Evolutionary conservation across 495 filamentous ascomycete species (phyloP).

Genomic region (Sphaerosporella brunnea): DNA sequence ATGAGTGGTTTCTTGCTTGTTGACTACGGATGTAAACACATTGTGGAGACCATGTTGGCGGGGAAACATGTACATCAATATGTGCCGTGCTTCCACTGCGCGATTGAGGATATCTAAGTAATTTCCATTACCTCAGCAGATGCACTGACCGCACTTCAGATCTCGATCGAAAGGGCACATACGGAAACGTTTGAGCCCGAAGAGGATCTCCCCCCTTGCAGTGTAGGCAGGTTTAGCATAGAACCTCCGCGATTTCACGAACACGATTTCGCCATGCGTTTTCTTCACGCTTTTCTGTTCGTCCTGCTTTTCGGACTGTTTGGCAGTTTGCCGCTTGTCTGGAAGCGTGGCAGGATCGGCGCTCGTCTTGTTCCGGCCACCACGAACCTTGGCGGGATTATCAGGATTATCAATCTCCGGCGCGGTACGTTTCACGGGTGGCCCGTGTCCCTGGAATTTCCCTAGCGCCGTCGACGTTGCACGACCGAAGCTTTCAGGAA

Average conservation of each 20-base stretch:
- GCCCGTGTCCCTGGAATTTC: neutral
- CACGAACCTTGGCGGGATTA: too few species aligned
- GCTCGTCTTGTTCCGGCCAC: too few species aligned
- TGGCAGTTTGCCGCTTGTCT: too few species aligned
- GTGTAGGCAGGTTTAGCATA: constrained; percentile 60
- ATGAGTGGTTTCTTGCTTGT: constrained; percentile 46
- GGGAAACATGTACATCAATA: constrained; percentile 90
- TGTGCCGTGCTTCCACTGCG: constrained; percentile 38
- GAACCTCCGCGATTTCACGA: constrained; percentile 71
- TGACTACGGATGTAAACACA: constrained; percentile 56
- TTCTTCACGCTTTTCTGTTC: constrained; percentile 1
- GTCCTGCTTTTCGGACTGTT: neutral
- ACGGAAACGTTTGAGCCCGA: constrained; percentile 71
- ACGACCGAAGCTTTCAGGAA: neutral
- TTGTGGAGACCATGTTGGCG: constrained; percentile 80
- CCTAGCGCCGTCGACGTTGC: neutral
- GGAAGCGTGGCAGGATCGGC: too few species aligned
- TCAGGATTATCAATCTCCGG: constrained; percentile 24
- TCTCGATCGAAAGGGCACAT: too few species aligned
- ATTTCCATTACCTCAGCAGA: neutral
- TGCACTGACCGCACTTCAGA: too few species aligned
- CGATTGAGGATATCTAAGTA: constrained; percentile 68
- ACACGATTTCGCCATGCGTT: constrained; percentile 45
- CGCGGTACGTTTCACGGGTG: constrained; percentile 23
- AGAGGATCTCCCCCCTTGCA: constrained; percentile 43